Base-by-base conservation (phyloP, 2,329 filamentous ascomycete species). In the Colletotrichum coccodes region DNA sequence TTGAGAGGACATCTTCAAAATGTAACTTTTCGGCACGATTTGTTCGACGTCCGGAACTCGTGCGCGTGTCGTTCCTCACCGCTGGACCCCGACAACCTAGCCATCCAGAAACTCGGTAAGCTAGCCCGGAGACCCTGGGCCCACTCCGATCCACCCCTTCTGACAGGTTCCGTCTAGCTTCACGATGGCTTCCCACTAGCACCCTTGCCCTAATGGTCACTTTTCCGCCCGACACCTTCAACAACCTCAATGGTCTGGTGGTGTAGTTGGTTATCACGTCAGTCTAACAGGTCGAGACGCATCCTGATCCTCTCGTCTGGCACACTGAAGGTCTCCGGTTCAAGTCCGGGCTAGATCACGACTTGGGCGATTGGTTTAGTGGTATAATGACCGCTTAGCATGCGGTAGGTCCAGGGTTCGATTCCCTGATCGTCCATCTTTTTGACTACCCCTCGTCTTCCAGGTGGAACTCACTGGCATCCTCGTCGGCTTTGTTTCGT, bases 241-340 rank as follows among this genome's bases (percentile, higher is more conserved):
- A 44, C 38, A 59, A 36, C n/a, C 34, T 2, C 26, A 21, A n/a
- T 56, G 65, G 54, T 60, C 60, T 65, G 67, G 64, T 77, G 74
- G 75, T 76, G 75, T 77, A 77, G 81, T 83, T 83, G 80, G 81
- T 83, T 82, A 83, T 83, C 81, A 82, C 81, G 78, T 83, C 79
- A 82, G 81, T 83, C 79, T 83, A 83, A 83, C 80, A 77, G 9
- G 1, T 23, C 26, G 32, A 50, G 21, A 1, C 9, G 5, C 1
- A 8, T 34, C 3, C 16, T 6, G 21, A 12, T 11, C 26, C 3
- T 18, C 38, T 21, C 49, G 11, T 8, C 46, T 59, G 14, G 26
- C 49, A 14, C 65, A 65, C 54, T 60, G 65, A 68, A 68, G 65
- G 61, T 68, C 65, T 65, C 60, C 54, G 61, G 65, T 65, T 68